Percentiles rank a stretch among this genome's conserved stretches.
phyloP scores from a whole-genome alignment of 2,329 filamentous ascomycete genomes.

The Decorospora gaudefroyi region DNA sequence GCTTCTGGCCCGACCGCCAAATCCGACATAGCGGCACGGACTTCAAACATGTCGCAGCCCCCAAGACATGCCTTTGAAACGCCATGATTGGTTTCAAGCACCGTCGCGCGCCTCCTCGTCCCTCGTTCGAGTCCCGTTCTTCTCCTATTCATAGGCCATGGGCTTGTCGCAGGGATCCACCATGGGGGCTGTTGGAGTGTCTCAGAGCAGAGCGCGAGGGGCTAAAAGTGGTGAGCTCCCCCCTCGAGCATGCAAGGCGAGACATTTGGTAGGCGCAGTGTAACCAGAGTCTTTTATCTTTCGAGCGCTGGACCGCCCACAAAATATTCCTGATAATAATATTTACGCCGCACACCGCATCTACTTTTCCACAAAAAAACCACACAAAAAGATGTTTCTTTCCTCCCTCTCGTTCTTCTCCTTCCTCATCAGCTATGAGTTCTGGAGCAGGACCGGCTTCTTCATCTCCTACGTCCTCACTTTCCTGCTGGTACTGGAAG shows the following conservation, averaged over 20 bases:
- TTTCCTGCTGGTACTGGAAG: slow-evolving; percentile 30
- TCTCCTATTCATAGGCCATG: too few species aligned
- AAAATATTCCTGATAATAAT: too few species aligned
- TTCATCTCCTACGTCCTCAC: slow-evolving; percentile 31
- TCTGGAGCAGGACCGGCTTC: slow-evolving; percentile 26
- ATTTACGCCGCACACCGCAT: neutral
- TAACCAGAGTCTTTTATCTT: neutral
- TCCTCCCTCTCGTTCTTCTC: slow-evolving; percentile 8
- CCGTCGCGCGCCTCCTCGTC: neutral
- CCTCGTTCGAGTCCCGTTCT: too few species aligned
- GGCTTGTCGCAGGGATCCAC: too few species aligned
- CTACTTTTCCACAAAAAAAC: neutral
- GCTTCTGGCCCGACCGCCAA: too few species aligned
- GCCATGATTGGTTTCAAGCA: neutral
- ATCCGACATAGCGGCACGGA: too few species aligned
- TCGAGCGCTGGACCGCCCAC: neutral
- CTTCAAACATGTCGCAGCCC: too few species aligned
- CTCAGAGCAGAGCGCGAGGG: neutral
- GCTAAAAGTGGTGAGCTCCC: neutral
- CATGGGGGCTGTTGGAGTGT: neutral
- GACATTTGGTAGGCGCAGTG: neutral
- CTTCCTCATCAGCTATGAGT: slow-evolving; percentile 19
- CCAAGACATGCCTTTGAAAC: too few species aligned
- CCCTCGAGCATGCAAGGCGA: neutral
- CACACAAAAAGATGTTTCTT: slow-evolving; percentile 1